Conservation (phyloP, 768 basidiomycete species). For the Naganishia kalamii region DNA sequence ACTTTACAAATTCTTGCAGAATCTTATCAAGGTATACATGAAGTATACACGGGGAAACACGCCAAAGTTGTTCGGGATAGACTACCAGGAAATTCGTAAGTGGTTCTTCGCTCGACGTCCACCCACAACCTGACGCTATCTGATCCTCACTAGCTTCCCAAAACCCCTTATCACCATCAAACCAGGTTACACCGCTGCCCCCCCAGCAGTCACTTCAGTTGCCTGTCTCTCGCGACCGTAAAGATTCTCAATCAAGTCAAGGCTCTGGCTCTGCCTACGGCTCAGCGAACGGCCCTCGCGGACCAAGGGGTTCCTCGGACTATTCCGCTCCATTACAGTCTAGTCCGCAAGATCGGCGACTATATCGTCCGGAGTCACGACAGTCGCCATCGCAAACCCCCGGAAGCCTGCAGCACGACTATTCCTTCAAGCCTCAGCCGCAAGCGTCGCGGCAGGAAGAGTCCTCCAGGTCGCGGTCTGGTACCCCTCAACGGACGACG, state of each 20-base stretch:
- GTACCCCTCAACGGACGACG: too few species aligned
- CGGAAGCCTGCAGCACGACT: background rate
- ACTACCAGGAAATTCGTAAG: conserved; percentile 13
- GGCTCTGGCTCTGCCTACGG: conserved; percentile 2
- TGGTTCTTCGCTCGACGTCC: background rate
- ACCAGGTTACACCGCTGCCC: background rate
- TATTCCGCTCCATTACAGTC: background rate
- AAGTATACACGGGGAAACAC: conserved; percentile 40
- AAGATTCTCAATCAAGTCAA: conserved; percentile 29
- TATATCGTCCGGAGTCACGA: background rate
- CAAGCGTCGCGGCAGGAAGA: background rate
- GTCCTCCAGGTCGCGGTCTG: background rate
- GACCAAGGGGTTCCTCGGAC: background rate
- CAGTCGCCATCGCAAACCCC: background rate
- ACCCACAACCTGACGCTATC: background rate
- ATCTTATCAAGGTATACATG: conserved; percentile 54
- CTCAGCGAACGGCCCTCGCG: background rate
- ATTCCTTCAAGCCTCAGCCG: background rate
- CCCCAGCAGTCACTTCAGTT: background rate
- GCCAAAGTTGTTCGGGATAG: conserved; percentile 40
- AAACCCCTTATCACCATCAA: conserved; percentile 7
- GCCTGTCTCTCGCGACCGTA: conserved; percentile 18
- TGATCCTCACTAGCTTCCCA: background rate
- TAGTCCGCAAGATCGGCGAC: background rate
- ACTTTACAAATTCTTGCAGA: conserved; percentile 65